These are phyloP conservation scores for Pseudogymnoascus sp. DNA, from an alignment of 2,329 filamentous ascomycete genomes.

Conservation along the genomic window DNA sequence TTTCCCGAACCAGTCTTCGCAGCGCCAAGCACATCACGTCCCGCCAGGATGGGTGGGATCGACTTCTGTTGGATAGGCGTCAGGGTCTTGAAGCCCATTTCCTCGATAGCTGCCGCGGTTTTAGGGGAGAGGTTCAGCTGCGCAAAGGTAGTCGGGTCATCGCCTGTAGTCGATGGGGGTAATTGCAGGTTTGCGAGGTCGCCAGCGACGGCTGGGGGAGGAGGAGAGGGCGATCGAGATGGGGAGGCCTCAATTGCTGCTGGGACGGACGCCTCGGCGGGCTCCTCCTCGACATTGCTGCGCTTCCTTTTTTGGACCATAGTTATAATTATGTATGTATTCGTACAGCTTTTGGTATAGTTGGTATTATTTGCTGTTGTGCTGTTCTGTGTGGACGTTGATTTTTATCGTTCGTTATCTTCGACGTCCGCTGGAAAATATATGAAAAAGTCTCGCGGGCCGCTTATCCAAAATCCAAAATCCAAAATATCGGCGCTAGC, in stretches of 20 bases:
- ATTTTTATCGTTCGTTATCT: neutral
- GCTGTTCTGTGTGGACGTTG: neutral
- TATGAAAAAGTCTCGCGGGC: conserved; percentile 3
- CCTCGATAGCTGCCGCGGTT: conserved; percentile 73
- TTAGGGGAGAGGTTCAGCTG: conserved; percentile 78
- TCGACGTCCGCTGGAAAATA: neutral
- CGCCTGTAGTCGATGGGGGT: conserved; percentile 40
- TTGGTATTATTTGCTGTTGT: neutral
- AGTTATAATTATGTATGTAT: neutral
- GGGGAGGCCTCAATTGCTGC: neutral
- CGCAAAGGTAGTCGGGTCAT: conserved; percentile 54
- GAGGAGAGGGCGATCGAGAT: neutral
- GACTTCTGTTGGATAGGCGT: conserved; percentile 85
- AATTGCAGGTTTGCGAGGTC: conserved; percentile 17
- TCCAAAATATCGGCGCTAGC: neutral
- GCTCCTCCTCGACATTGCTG: conserved; percentile 2
- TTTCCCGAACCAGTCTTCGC: conserved; percentile 96
- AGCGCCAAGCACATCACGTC: conserved; percentile 85
- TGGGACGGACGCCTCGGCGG: neutral
- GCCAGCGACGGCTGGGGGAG: neutral
- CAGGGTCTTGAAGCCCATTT: conserved; percentile 93
- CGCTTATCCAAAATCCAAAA: conserved; percentile 2
- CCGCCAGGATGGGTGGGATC: conserved; percentile 81
- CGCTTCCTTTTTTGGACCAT: conserved; percentile 5
- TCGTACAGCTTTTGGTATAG: neutral